These are phyloP conservation scores for Serendipita sp. DNA, from an alignment of 768 basidiomycete genomes.

Conservation along the genomic window DNA sequence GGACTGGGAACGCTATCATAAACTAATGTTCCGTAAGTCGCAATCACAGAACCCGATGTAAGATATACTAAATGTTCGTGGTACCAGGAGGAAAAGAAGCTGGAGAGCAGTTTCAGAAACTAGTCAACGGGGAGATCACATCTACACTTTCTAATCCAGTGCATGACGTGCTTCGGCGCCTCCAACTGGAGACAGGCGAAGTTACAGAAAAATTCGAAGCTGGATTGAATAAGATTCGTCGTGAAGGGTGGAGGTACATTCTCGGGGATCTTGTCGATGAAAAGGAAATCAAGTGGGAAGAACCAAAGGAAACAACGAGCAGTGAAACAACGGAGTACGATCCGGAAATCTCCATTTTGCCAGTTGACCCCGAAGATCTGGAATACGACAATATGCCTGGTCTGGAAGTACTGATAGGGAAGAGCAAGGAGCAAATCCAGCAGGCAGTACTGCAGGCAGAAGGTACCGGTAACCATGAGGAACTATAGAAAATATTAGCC, in stretches of 20 bases:
- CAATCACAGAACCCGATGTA: too few relatives aligned
- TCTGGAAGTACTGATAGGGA: background rate
- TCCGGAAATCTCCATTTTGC: background rate
- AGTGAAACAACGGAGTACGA: background rate
- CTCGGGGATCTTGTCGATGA: background rate
- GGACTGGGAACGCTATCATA: conserved; percentile 1
- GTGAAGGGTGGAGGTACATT: background rate
- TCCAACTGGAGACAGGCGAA: background rate
- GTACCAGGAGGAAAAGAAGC: background rate
- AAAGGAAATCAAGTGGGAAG: background rate
- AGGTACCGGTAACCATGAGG: background rate
- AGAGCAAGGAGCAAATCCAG: background rate
- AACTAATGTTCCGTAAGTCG: background rate
- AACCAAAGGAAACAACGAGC: background rate
- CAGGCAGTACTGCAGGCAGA: background rate
- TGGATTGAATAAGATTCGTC: background rate
- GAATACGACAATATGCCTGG: background rate
- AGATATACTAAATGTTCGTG: background rate
- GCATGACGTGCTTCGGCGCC: background rate
- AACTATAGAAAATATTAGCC: background rate
- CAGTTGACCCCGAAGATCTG: background rate
- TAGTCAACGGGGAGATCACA: background rate
- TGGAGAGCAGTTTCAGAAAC: background rate
- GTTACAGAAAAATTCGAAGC: background rate
- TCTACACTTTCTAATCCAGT: background rate